Base-by-base conservation (phyloP, 139 green algal genomes). In the Ettlia oleoabundans region DNA sequence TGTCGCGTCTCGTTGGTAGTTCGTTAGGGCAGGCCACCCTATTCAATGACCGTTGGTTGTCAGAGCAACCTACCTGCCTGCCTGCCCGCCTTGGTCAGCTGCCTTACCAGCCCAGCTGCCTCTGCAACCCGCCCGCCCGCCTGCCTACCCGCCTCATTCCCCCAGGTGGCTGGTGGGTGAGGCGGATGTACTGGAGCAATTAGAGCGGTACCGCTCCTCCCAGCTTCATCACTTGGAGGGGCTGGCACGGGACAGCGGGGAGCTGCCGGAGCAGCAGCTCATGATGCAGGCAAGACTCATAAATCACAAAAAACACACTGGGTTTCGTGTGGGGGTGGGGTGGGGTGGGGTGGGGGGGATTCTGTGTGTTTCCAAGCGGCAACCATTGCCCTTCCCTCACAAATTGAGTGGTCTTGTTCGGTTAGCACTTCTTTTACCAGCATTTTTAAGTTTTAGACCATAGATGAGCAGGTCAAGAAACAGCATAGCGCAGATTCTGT, bases 121-220 rank as follows among this genome's bases (percentile, higher is more conserved):
- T n/a, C n/a, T n/a, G n/a, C n/a, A n/a, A n/a, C n/a, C n/a, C n/a
- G n/a, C n/a, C n/a, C n/a, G n/a, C n/a, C n/a, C n/a, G n/a, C n/a
- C n/a, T 38, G 10, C 62, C 13, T 68, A 35, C 30, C 64, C 18
- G 18, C 2, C 5, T 10, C 64, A 21, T 74, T 38, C 4, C 24
- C 42, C 19, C 81, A 86, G 81, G 73, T 76, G 67, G 58, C 26
- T 77, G 53, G 19, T 87, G 38, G 43, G 52, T 7, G 80, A 84
- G 13, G 26, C 61, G 22, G 22, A 82, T 32, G 62, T 89, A 10
- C 35, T 84, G 35, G 26, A 71, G 21, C 42, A 86, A 33, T 13
- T 78, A 64, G 63, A 52, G 15, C 37, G 35, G 73, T 85, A 86
- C 70, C 69, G 47, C 47, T 22, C 65, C 4, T 35, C 51, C 21